phyloP scores from a whole-genome alignment of 2,329 filamentous ascomycete species.

The Penicillium sp. region DNA sequence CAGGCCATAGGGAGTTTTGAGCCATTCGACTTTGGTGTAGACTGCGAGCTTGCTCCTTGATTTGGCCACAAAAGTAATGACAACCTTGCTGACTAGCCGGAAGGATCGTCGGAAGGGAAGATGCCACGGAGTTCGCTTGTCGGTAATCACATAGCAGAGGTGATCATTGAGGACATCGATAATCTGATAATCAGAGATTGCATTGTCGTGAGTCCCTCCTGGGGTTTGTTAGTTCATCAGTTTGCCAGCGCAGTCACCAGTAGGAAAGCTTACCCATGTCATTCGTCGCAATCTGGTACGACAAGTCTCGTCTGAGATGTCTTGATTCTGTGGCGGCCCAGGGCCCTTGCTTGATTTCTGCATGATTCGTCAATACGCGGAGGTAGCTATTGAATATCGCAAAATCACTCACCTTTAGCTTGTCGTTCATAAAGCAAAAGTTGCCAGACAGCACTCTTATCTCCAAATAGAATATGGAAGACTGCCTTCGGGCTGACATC shows the following conservation, averaged over 20 bases:
- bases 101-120: slow-evolving; percentile 75
- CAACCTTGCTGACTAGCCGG: slow-evolving; percentile 78
- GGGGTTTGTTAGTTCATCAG: slow-evolving; percentile 10
- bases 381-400: neutral
- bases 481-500: slow-evolving; percentile 89
- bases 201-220: slow-evolving; percentile 50
- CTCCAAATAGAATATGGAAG: slow-evolving; percentile 94
- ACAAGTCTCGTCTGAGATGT: slow-evolving; percentile 70
- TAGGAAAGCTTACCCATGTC: slow-evolving; percentile 52
- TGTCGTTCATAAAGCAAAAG: slow-evolving; percentile 79
- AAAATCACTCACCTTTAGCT: slow-evolving; percentile 52
- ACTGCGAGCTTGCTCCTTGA: slow-evolving; percentile 87
- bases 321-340: slow-evolving; percentile 70
- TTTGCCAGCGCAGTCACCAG: neutral
- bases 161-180: slow-evolving; percentile 81
- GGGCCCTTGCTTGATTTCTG: slow-evolving; percentile 74
- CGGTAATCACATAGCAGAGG: slow-evolving; percentile 62
- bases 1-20: slow-evolving; percentile 54
- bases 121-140: slow-evolving; percentile 69
- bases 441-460: slow-evolving; percentile 91
- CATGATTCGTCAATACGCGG: slow-evolving; percentile 13
- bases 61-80: slow-evolving; percentile 90
- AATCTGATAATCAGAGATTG: slow-evolving; percentile 74
- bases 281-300: slow-evolving; percentile 66
- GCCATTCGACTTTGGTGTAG: slow-evolving; percentile 84